phyloP scores from a whole-genome alignment of 441 rosid species.

The Raphanus hybrid region DNA sequence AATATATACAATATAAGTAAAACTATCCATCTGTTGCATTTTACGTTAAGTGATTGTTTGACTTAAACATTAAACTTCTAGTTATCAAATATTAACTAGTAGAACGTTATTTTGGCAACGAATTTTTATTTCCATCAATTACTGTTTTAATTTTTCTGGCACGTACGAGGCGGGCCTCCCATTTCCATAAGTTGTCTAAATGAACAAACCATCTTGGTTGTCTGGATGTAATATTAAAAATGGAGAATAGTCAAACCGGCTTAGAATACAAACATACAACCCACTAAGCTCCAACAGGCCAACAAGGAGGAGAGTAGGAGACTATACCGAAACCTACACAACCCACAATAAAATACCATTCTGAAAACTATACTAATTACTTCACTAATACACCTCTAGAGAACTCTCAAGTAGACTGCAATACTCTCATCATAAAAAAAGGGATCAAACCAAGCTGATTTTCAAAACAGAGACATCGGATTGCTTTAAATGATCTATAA shows the following conservation, averaged over 20 bases:
- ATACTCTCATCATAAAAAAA: not conserved
- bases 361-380: not conserved
- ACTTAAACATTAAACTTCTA: not conserved
- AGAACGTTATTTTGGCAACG: not conserved
- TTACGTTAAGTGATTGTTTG: not conserved
- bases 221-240: not conserved
- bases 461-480: not conserved
- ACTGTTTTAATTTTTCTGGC: not conserved
- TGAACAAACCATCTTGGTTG: not conserved
- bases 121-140: not conserved
- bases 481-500: not conserved
- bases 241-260: not conserved
- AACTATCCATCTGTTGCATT: not conserved
- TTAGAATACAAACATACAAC: not conserved
- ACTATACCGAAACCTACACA: not conserved
- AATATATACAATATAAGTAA: not conserved
- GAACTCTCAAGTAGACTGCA: not conserved
- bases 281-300: not conserved
- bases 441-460: not conserved
- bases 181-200: not conserved
- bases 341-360: not conserved
- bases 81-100: too few species aligned
- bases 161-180: conserved; percentile 6
- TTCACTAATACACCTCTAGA: not conserved
- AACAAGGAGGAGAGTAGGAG: not conserved